phyloP scores from a whole-genome alignment of 2,329 filamentous ascomycete species.

The Cercospora nicotianae region DNA sequence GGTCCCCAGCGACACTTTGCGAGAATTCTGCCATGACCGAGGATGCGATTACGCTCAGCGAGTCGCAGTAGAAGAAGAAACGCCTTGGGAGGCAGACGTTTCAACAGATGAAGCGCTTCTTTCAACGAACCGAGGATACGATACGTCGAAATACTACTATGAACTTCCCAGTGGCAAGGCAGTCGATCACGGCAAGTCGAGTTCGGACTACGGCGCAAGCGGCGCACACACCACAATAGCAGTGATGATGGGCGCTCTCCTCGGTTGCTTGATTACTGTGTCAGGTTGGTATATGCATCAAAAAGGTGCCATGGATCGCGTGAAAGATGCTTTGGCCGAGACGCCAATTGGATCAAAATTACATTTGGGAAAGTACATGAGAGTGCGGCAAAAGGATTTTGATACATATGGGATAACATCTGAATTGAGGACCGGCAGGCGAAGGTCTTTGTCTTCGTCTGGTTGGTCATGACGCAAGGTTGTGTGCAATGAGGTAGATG shows the following conservation, averaged over 20 bases:
- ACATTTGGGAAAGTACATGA: conserved; percentile 11
- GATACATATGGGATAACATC: not conserved
- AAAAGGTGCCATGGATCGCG: not conserved
- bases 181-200: conserved; percentile 7
- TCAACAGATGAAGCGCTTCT: conserved; percentile 30
- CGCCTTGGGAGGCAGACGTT: conserved; percentile 30
- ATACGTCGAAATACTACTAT: conserved; percentile 39
- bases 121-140: conserved; percentile 37
- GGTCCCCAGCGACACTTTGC: conserved; percentile 37
- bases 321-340: not conserved
- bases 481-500: not conserved
- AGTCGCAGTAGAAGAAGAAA: conserved; percentile 26
- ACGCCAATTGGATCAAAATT: conserved; percentile 14
- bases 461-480: not conserved
- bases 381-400: conserved; percentile 10
- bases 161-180: conserved; percentile 4
- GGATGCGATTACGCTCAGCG: conserved; percentile 34
- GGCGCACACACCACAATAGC: not conserved
- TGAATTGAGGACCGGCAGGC: not conserved
- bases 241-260: not conserved
- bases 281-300: conserved; percentile 7
- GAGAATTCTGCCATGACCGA: conserved; percentile 37
- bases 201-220: not conserved
- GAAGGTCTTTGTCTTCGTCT: not conserved
- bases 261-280: not conserved